Evolutionary conservation across 345 rosid species (phyloP).

Genomic region (Arabidopsis arenosa): DNA sequence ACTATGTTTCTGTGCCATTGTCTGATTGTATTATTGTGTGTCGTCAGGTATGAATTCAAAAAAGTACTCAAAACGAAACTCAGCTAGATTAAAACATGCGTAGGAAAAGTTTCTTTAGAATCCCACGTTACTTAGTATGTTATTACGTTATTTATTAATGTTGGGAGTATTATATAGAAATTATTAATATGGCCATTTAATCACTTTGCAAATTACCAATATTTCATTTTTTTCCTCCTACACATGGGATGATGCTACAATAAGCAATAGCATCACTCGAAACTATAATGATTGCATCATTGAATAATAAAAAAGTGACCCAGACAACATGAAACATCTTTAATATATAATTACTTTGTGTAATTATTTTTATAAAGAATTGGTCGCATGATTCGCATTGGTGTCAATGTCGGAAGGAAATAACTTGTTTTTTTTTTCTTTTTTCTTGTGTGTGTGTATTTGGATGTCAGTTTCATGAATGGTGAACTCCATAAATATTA

Average conservation of each 20-base stretch:
- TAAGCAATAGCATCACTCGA: slow-evolving; percentile 12
- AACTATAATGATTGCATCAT: slow-evolving; percentile 12
- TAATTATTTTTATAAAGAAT: neutral
- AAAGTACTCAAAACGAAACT: neutral
- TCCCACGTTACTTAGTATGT: neutral
- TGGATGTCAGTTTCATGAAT: slow-evolving; percentile 11
- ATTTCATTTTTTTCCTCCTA: neutral
- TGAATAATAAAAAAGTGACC: neutral
- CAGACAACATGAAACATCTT: neutral
- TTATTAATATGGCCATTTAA: neutral
- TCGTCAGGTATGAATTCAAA: neutral
- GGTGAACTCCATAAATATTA: neutral
- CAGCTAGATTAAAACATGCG: neutral
- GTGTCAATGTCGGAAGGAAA: slow-evolving; percentile 12
- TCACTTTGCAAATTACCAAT: neutral
- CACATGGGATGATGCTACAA: neutral
- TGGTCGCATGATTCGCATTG: slow-evolving; percentile 10
- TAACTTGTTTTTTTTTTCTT: neutral
- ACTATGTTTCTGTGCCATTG: neutral
- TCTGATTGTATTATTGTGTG: neutral
- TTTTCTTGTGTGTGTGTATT: neutral
- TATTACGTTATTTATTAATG: neutral
- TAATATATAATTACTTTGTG: neutral
- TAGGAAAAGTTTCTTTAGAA: neutral
- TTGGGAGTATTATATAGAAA: neutral